These are phyloP conservation scores for Crepidotus variabilis DNA, from an alignment of 768 basidiomycete genomes.

Conservation along the genomic window DNA sequence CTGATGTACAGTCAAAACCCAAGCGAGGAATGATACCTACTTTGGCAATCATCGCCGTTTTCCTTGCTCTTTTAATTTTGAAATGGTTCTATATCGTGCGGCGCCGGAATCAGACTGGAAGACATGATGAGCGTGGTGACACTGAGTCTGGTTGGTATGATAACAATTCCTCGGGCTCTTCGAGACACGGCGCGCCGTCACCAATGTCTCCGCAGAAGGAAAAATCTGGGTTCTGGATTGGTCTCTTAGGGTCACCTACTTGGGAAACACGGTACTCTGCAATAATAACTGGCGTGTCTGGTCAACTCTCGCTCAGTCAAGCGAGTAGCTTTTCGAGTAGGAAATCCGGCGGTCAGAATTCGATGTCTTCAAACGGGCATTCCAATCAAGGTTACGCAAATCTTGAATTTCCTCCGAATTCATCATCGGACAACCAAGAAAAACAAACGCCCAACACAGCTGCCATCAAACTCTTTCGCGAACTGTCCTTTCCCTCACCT, in stretches of 20 bases:
- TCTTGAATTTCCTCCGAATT: neutral
- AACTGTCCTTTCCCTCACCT: neutral
- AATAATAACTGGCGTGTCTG: constrained; percentile 1
- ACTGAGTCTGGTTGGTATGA: constrained; percentile 6
- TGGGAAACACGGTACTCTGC: constrained; percentile 32
- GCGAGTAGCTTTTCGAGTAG: constrained; percentile 22
- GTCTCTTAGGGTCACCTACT: constrained; percentile 40
- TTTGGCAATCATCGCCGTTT: constrained; percentile 3
- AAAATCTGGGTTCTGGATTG: constrained; percentile 37
- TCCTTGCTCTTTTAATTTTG: constrained; percentile 14
- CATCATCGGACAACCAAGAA: neutral
- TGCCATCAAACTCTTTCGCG: neutral
- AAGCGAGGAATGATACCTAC: constrained; percentile 2
- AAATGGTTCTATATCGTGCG: constrained; percentile 17
- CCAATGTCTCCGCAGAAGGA: constrained; percentile 4
- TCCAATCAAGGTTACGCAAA: constrained; percentile 11
- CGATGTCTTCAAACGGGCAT: neutral
- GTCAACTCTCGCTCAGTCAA: neutral
- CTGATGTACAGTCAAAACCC: neutral
- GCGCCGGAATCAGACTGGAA: constrained; percentile 6
- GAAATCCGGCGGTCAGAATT: neutral
- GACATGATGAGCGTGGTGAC: neutral
- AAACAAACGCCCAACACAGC: neutral
- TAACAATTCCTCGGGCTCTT: constrained; percentile 1
- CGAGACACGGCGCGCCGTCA: neutral